A percentile compares a stretch with the other conserved stretches of the same genome.
phyloP scores from a whole-genome alignment of 257 asterid genomes.

The Solanum arcanum region DNA sequence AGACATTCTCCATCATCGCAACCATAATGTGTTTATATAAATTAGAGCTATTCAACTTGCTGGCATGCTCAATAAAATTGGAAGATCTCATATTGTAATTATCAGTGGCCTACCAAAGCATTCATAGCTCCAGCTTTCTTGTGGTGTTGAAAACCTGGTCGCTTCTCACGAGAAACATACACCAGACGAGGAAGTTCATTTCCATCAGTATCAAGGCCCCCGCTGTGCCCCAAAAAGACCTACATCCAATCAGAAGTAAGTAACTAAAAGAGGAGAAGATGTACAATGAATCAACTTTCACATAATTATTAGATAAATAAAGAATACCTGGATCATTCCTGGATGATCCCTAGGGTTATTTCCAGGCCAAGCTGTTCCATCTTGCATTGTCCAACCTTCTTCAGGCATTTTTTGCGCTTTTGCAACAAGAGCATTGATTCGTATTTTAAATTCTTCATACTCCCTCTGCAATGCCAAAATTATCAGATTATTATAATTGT shows the following conservation, averaged over 20 bases:
- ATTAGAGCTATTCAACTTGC: neutral
- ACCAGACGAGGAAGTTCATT: constrained; percentile 73
- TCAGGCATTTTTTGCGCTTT: constrained; percentile 79
- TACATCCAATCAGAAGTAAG: constrained; percentile 6
- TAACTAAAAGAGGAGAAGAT: neutral
- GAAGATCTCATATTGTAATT: neutral
- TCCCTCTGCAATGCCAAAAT: constrained; percentile 41
- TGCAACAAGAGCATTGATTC: constrained; percentile 61
- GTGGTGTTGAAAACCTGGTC: constrained; percentile 86
- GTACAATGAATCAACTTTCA: neutral
- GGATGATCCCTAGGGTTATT: constrained; percentile 65
- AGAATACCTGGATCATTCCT: constrained; percentile 58
- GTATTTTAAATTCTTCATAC: constrained; percentile 63
- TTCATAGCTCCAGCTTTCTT: constrained; percentile 87
- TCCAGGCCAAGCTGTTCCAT: constrained; percentile 81
- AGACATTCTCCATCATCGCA: neutral
- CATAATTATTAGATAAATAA: neutral
- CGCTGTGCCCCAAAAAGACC: constrained; percentile 74
- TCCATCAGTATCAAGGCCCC: constrained; percentile 67
- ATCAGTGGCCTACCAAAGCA: constrained; percentile 55
- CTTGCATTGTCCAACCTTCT: constrained; percentile 87
- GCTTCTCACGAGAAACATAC: constrained; percentile 78
- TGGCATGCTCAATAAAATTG: neutral
- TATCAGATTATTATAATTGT: neutral
- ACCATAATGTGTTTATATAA: neutral